Evolutionary conservation across 495 filamentous ascomycete species (phyloP), one percentile per base, ranked within the genome.

Genomic region (Trichoderma virens): DNA sequence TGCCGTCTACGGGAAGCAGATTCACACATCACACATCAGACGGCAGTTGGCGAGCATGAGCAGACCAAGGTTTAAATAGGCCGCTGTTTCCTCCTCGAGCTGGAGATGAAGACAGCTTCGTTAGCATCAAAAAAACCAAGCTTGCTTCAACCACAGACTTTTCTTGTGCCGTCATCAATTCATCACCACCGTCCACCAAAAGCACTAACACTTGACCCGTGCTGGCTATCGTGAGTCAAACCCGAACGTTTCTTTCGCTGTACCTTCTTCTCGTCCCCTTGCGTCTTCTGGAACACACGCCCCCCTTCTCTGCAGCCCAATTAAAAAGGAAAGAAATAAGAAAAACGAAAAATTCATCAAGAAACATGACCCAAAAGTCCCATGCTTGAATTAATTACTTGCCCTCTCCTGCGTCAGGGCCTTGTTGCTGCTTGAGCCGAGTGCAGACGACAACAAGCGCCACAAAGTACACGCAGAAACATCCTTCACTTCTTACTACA

Each of bases 371-470:
- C 16, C 16, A 56, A 56, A 56, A 31, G 51, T 9, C 18, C 51
- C 51, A 1, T 56, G 51, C 45, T 25, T 20, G 45, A 51, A 51
- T 27, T 20, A 51, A 51, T 51, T 20, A n/a, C 16, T 20, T 51
- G 20, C 45, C 45, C 9, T 20, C 45, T 20, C 16, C n/a, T 25
- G n/a, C n/a, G n/a, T n/a, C n/a, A n/a, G n/a, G n/a, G n/a, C 45
- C 20, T 51, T 3, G 5, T 51, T 51, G n/a, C 16, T 16, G 23
- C 27, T 56, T 56, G 51, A 56, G 51, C 51, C 51, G 51, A 56
- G 51, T 25, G 51, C 51, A 56, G 51, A 56, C 51, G 51, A 56
- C 13, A 30, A 9, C 51, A 56, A 56, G 51, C 51, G 51, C 7
- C 51, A 45, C 14, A 45, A 45, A 45, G 11, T 56, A 56, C 51